Conservation (phyloP, 176 grass and related monocot genomes). For the Zea luxurians region DNA sequence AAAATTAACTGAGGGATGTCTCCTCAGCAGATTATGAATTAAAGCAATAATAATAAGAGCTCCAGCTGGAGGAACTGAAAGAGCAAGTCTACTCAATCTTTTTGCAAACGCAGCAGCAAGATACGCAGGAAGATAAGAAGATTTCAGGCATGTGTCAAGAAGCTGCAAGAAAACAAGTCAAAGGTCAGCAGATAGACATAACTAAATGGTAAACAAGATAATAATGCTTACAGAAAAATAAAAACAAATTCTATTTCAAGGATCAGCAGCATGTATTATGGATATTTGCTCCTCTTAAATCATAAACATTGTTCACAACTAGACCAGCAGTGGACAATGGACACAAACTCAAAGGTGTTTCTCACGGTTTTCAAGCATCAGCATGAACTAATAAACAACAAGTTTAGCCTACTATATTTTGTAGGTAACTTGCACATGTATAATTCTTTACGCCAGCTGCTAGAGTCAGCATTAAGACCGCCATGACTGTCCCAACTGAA, state of each 20-base stretch:
- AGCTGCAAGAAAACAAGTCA: conserved; percentile 61
- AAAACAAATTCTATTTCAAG: conserved; percentile 7
- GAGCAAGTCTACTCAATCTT: conserved; percentile 87
- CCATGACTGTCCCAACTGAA: neutral
- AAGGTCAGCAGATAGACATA: conserved; percentile 28
- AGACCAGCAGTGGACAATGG: neutral
- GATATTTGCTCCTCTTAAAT: neutral
- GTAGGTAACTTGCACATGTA: neutral
- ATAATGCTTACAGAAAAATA: neutral
- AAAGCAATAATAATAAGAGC: conserved; percentile 92
- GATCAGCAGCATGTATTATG: neutral
- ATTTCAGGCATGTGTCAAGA: conserved; percentile 88
- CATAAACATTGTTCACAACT: neutral
- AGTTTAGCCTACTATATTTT: neutral
- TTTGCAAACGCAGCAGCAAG: conserved; percentile 92
- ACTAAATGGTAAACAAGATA: neutral
- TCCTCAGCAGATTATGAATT: conserved; percentile 88
- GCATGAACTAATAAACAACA: conserved; percentile 18
- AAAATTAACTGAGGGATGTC: conserved; percentile 91
- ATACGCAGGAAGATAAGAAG: conserved; percentile 85
- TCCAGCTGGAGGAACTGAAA: conserved; percentile 79
- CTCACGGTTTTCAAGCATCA: conserved; percentile 1
- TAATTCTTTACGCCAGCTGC: neutral
- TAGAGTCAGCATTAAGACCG: conserved; percentile 10
- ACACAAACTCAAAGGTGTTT: conserved; percentile 3